Base-by-base conservation (phyloP, 2,329 filamentous ascomycete species). In the Chrysosporium queenslandicum region DNA sequence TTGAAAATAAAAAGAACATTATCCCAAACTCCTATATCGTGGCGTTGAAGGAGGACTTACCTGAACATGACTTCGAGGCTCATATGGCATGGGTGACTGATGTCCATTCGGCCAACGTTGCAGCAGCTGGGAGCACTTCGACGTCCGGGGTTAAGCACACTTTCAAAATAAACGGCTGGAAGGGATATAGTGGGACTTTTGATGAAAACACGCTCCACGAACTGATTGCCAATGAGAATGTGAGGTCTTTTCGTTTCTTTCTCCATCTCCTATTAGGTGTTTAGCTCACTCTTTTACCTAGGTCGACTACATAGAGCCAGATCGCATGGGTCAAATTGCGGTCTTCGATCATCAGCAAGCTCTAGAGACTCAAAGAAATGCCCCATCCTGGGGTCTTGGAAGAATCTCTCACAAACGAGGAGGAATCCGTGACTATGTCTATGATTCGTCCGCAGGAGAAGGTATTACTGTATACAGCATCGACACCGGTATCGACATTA, bases 401-500 rank as follows among this genome's bases (percentile, higher is more conserved):
- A 59, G 67, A 47, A 62, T 69, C 37, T 70, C 66, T 23, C 62
- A 64, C 56, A 57, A 49, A 27, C 53, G 52, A 4, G 9, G 55
- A 2, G 53, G 57, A 18, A 54, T 55, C 55, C 62, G 58, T 20
- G 55, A 60, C 54, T 71, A 70, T 52, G 54, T 62, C 39, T 71
- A 69, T 43, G 68, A 71, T 55, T 58, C 58, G 14, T 61, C 55
- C 40, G 66, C 65, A n/a, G 68, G 68, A 29, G 53, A 61, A 8
- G 67, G 63, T 34, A 64, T 64, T 39, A 65, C 61, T 36, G 62
- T 61, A 25, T 71, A 71, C 30, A 60, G 68, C 7, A 61, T 71
- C 32, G 68, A 71, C 55, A 68, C 62, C 12, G 68, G 68, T 25
- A 65, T 70, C 55, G 63, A 66, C 37, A 59, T 58, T n/a, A 45